Conservation (phyloP, 805 yeast species). For the Schwanniomyces sp. region DNA sequence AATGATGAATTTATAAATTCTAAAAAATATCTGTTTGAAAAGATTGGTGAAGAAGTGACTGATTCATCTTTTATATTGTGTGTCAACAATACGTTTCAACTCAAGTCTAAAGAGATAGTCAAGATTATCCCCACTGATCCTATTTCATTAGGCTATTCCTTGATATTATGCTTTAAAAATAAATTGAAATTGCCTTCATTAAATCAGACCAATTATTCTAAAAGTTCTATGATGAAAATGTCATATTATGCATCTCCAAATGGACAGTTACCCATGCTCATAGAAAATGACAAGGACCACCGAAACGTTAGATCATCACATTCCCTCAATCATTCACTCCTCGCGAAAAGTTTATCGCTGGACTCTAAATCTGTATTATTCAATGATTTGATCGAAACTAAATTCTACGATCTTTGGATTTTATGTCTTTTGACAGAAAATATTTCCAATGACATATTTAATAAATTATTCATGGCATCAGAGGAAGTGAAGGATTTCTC, state of each 20-base stretch:
- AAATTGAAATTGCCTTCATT: constrained; percentile 39
- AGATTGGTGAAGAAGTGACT: constrained; percentile 13
- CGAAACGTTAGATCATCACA: constrained; percentile 27
- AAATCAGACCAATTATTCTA: constrained; percentile 5
- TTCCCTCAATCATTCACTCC: constrained; percentile 6
- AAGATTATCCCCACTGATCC: constrained; percentile 58
- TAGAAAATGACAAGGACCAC: constrained; percentile 44
- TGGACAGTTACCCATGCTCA: constrained; percentile 52
- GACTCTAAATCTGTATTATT: constrained; percentile 22
- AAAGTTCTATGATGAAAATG: constrained; percentile 41
- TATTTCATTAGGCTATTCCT: constrained; percentile 46
- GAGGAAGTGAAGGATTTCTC: constrained; percentile 1
- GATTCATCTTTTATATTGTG: constrained; percentile 49
- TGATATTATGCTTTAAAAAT: constrained; percentile 48
- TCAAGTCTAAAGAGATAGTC: constrained; percentile 16
- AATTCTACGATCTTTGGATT: constrained; percentile 53
- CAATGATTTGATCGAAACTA: constrained; percentile 45
- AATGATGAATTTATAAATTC: constrained; percentile 7
- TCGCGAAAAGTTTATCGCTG: not conserved
- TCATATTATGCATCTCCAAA: constrained; percentile 51
- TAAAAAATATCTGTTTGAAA: constrained; percentile 11
- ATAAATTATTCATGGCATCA: constrained; percentile 14
- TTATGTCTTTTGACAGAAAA: constrained; percentile 22
- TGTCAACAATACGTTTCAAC: constrained; percentile 45
- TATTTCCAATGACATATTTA: constrained; percentile 4